These are phyloP conservation scores for Aspergillus hancockii DNA, from an alignment of 495 filamentous ascomycete genomes.

Conservation along the genomic window DNA sequence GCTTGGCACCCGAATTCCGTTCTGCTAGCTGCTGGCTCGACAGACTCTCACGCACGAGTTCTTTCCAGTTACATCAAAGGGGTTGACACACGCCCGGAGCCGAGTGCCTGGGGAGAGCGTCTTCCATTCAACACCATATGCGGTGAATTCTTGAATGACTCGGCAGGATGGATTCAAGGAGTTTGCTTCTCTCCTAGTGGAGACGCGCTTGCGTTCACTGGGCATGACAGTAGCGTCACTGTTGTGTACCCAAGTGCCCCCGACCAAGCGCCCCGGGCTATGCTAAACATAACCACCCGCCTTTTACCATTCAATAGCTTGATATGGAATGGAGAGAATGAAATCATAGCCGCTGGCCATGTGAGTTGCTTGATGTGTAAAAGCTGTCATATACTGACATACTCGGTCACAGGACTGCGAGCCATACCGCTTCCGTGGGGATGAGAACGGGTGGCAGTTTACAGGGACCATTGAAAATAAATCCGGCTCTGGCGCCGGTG, in stretches of 20 bases:
- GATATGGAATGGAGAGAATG: constrained; percentile 87
- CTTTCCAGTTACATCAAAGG: constrained; percentile 97
- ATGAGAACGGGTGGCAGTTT: constrained; percentile 80
- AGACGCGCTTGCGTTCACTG: constrained; percentile 84
- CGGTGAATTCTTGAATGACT: constrained; percentile 92
- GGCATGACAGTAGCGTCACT: constrained; percentile 93
- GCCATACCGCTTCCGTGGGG: constrained; percentile 86
- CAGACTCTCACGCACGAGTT: constrained; percentile 95
- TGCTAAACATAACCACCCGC: constrained; percentile 86
- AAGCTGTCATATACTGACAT: constrained; percentile 2
- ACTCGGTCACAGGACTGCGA: constrained; percentile 70
- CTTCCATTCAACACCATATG: constrained; percentile 98
- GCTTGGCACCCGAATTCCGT: constrained; percentile 98
- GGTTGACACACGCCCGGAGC: constrained; percentile 81
- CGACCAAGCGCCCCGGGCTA: constrained; percentile 84
- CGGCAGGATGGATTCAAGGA: constrained; percentile 93
- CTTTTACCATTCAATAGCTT: constrained; percentile 87
- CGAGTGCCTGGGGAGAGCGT: constrained; percentile 89
- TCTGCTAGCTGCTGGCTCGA: constrained; percentile 88
- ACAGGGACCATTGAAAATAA: constrained; percentile 77
- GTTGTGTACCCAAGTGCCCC: constrained; percentile 92
- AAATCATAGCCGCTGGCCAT: constrained; percentile 95
- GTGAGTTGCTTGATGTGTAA: constrained; percentile 38
- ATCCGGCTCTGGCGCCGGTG: constrained; percentile 49
- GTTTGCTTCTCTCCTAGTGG: constrained; percentile 90